phyloP scores from a whole-genome alignment of 495 filamentous ascomycete genomes.

The Hypoxylon fuscum region DNA sequence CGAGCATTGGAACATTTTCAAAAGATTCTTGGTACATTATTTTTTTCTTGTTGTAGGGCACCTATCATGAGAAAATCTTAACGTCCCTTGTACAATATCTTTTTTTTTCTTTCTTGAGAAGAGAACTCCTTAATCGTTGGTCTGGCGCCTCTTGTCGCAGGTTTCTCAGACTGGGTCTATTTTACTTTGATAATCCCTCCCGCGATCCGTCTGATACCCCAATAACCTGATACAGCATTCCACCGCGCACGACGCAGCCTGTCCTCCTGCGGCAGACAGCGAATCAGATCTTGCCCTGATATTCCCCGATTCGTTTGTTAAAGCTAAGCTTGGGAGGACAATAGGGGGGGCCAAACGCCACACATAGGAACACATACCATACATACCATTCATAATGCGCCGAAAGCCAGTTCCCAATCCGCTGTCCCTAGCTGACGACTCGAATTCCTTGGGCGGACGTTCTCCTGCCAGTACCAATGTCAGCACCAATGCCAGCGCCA shows the following conservation, averaged over 20 bases:
- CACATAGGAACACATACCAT: not conserved
- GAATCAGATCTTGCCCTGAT: conserved; percentile 47
- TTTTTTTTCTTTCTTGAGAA: conserved; percentile 1
- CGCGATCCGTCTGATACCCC: conserved; percentile 39
- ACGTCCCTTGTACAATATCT: conserved; percentile 22
- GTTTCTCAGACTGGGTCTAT: conserved; percentile 24
- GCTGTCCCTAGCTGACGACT: conserved; percentile 54
- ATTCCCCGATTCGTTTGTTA: conserved; percentile 42
- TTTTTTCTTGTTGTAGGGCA: conserved; percentile 12
- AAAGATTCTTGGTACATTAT: conserved; percentile 25
- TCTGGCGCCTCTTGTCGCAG: conserved; percentile 34
- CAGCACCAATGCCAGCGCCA: conserved; percentile 30
- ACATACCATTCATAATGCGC: conserved; percentile 54
- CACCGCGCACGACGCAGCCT: conserved; percentile 48
- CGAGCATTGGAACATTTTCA: conserved; percentile 18
- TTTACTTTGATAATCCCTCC: conserved; percentile 30
- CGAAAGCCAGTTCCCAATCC: conserved; percentile 64
- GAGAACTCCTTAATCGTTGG: conserved; percentile 25
- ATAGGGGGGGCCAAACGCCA: conserved; percentile 35
- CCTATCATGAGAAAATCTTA: conserved; percentile 8
- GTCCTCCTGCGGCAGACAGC: conserved; percentile 46
- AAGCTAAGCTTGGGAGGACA: conserved; percentile 34
- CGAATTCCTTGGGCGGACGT: conserved; percentile 47
- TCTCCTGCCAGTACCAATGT: conserved; percentile 31
- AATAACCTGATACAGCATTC: conserved; percentile 47